These are phyloP conservation scores for Wickerhamiella dianesei DNA, from an alignment of 805 yeast species.

Conservation along the genomic window DNA sequence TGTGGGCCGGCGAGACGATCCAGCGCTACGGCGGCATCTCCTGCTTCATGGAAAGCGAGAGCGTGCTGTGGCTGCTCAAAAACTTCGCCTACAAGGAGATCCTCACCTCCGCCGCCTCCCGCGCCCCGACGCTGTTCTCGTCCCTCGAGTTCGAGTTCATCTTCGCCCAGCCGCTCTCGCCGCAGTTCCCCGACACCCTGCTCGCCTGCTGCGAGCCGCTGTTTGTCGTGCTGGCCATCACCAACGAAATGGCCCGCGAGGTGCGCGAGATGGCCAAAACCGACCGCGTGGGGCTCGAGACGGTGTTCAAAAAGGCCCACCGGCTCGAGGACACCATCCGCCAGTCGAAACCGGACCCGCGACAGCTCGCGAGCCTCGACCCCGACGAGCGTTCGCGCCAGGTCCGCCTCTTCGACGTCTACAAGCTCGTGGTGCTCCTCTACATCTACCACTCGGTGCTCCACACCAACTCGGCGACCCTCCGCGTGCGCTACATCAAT, in stretches of 20 bases:
- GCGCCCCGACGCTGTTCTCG: conserved; percentile 51
- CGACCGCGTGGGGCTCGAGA: conserved; percentile 9
- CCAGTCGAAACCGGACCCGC: conserved; percentile 37
- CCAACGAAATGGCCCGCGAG: conserved; percentile 45
- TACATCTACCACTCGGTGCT: conserved; percentile 55
- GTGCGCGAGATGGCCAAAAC: conserved; percentile 18
- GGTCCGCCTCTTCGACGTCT: conserved; percentile 54
- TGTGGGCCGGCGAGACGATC: conserved; percentile 52
- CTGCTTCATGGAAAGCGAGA: conserved; percentile 38
- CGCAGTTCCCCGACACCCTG: conserved; percentile 46
- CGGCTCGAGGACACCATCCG: conserved; percentile 38
- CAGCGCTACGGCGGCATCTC: conserved; percentile 47
- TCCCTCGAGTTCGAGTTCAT: conserved; percentile 20
- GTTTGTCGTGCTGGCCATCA: conserved; percentile 54
- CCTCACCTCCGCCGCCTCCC: conserved; percentile 42
- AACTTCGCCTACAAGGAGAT: conserved; percentile 75
- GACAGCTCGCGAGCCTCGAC: conserved; percentile 30
- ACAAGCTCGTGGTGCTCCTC: conserved; percentile 54
- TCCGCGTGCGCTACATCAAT: conserved; percentile 49
- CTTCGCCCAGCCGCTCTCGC: conserved; percentile 6
- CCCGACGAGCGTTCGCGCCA: conserved; percentile 48
- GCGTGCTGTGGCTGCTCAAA: conserved; percentile 56
- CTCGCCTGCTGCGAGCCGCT: conserved; percentile 60
- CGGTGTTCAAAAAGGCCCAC: conserved; percentile 18
- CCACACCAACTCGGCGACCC: conserved; percentile 43